These are phyloP conservation scores for Ambispora gerdemannii DNA, from an alignment of 192 early-diverging fungal species.

Conservation along the genomic window DNA sequence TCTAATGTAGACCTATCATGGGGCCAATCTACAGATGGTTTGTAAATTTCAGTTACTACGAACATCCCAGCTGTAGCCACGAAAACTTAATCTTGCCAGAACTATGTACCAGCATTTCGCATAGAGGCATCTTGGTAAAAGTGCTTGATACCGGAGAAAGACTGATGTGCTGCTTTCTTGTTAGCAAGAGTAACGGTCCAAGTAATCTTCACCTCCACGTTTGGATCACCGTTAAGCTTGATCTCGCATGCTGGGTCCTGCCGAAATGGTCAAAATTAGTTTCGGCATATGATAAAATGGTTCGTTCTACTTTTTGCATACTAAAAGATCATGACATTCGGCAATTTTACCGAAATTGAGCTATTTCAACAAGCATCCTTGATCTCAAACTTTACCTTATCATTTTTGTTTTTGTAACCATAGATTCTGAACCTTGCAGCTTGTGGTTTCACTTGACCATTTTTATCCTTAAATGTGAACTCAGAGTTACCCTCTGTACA, in stretches of 20 bases:
- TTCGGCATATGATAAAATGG: too few relatives aligned
- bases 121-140: background rate
- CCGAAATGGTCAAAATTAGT: too few relatives aligned
- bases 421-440: slow-evolving; percentile 24
- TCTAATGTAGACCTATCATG: background rate
- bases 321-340: too few relatives aligned
- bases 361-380: too few relatives aligned
- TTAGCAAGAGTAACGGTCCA: slow-evolving; percentile 28
- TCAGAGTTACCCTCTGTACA: slow-evolving; percentile 1
- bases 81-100: background rate
- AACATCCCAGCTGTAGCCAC: too few relatives aligned
- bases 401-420: slow-evolving; percentile 11
- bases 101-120: slow-evolving; percentile 6
- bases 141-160: background rate
- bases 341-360: too few relatives aligned
- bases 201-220: background rate
- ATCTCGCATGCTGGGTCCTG: background rate
- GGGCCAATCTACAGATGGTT: slow-evolving; percentile 19
- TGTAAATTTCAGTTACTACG: background rate
- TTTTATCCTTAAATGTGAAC: background rate
- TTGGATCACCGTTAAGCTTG: background rate
- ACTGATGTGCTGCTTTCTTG: slow-evolving; percentile 12
- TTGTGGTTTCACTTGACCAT: slow-evolving; percentile 1
- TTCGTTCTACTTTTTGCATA: too few relatives aligned
- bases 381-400: too few relatives aligned